Evolutionary conservation across 306 rosid species (phyloP), one percentile per base, ranked within the genome.

Genomic region (Gastrolobium villosum): DNA sequence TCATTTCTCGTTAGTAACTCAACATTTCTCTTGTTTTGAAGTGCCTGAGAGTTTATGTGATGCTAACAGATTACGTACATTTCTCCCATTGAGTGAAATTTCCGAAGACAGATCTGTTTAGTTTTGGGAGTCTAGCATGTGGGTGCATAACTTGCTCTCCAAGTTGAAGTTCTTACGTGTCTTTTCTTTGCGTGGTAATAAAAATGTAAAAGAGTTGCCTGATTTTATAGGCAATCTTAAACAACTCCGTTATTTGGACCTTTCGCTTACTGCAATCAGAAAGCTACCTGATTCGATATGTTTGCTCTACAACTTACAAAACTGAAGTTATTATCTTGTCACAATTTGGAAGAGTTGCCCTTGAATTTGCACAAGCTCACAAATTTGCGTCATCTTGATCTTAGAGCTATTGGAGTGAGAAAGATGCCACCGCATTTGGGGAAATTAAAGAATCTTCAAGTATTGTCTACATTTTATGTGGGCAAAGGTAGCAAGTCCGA

Each of bases 391-490:
- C 32, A 55, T 15, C 75, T 77, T 35, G 60, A 77, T 45, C 3
- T 44, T 2, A 0, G 10, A 0, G 11, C 55, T 39, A 76, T 65
- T 9, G 6, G 40, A 36, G 15, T 76, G 74, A 64, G 31, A 32
- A 14, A 64, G 31, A 52, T 43, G 54, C 74, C 80, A 76, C 40
- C 3, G 63, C 31, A 40, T 31, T 11, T 76, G 13, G 64, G 26
- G 4, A 52, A 65, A 30, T 40, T 76, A 6, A 44, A 64, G 34
- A 76, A 76, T 40, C 74, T 76, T 28, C 43, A 52, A 65, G 54
- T 76, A 2, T 31, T 76, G 65, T 64, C n/a, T 14, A 36, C 74
- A 3, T 76, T 76, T 46, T 31, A 9, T 39, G 80, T 76, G n/a
- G 65, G 74, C 6, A 76, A 76, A 64, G 13, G 28, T 46, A 48